phyloP scores from a whole-genome alignment of 306 rosid genomes.

The Castanospermum australe region DNA sequence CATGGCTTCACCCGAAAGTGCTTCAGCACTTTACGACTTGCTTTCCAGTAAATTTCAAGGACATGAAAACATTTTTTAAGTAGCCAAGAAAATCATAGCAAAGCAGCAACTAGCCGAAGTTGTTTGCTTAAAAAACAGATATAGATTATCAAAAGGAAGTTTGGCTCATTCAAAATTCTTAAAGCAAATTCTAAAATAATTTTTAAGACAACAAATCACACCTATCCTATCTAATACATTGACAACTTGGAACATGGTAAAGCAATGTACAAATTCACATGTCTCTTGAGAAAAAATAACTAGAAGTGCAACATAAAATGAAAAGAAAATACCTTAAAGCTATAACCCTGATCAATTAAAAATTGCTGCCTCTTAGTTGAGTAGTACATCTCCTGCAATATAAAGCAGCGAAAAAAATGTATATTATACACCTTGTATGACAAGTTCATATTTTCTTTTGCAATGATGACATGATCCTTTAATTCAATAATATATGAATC shows the following conservation, averaged over 20 bases:
- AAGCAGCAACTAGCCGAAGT: not conserved
- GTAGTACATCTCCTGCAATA: constrained; percentile 93
- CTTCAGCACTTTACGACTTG: constrained; percentile 8
- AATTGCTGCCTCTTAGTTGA: constrained; percentile 96
- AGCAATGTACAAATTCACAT: no score
- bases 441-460: constrained; percentile 19
- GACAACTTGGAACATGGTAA: no score
- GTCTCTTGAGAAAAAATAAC: no score
- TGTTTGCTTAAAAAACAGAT: not conserved
- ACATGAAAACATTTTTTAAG: not conserved
- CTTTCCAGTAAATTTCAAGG: constrained; percentile 17
- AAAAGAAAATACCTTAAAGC: constrained; percentile 74
- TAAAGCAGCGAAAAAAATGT: constrained; percentile 3
- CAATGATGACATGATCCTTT: not conserved
- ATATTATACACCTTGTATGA: not conserved
- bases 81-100: not conserved
- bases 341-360: constrained; percentile 98
- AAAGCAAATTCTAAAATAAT: not conserved
- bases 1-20: not conserved
- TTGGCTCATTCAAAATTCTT: constrained; percentile 17
- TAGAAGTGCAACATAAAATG: no score
- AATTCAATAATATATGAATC: not conserved
- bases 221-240: no score
- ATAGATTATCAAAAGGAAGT: not conserved
- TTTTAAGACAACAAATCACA: not conserved